Evolutionary conservation across 768 basidiomycete species (phyloP), one percentile per base, ranked within the genome.

Genomic region (Russula earlei): DNA sequence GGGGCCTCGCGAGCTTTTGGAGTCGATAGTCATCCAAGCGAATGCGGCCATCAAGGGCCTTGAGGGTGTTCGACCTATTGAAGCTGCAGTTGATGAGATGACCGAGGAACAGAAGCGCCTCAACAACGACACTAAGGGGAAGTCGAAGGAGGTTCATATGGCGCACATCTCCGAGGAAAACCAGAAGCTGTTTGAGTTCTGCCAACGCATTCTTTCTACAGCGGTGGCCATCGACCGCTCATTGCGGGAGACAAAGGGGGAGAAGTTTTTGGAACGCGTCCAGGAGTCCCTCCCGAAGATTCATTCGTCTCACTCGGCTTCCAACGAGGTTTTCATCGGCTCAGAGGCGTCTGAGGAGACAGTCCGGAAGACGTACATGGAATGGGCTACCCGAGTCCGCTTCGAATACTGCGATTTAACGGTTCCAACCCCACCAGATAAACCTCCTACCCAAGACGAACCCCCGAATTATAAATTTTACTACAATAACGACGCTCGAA

Each of bases 341-440:
- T 72, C 75, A 2, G 82, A 80, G 34, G 67, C 74, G 8, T 83
- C 84, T 2, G 84, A 89, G 41, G 88, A 86, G 66, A 78, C 77
- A 27, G 74, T 82, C 1, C 74, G 75, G 62, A 83, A 82, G 66
- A 75, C 77, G 8, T 96, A 97, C 67, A 65, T 87, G 52, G 80
- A 86, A 38, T 97, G 94, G 93, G 91, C 89, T 5, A 87, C 75
- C 10, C 75, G 77, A 60, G 79, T 80, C 24, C 77, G 92, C 49
- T 97, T 96, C 71, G 89, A 94, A 68, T 95, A 96, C 66, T 93
- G 91, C 67, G 91, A 96, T 69, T 75, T 96, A 60, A 78, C 82
- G 1, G 67, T 87, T 25, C 71, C 77, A 10, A 52, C 61, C 15
- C 20, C 34, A 8, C 34, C 64, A 27, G 62, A 62, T 52, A 52